These are phyloP conservation scores for Chaetoceros tenuissimus DNA, from an alignment of 108 stramenopile genomes.

Conservation along the genomic window DNA sequence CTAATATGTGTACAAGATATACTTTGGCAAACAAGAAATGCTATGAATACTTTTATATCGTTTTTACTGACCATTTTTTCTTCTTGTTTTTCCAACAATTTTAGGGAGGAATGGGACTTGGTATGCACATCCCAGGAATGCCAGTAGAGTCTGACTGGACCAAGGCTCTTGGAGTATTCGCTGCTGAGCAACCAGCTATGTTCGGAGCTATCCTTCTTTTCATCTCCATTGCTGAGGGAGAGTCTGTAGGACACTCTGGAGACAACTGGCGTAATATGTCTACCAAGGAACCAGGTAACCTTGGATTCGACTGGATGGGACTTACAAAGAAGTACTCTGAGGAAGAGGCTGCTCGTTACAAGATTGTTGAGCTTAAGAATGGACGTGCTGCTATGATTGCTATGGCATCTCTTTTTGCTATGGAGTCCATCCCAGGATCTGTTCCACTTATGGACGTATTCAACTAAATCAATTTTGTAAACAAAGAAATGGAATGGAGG, in stretches of 20 bases:
- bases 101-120: conserved; percentile 63
- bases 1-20: too few relatives aligned
- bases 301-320: conserved; percentile 78
- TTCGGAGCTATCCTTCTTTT: conserved; percentile 69
- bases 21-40: too few relatives aligned
- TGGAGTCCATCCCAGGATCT: conserved; percentile 75
- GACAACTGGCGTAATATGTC: conserved; percentile 84
- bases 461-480: not conserved
- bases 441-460: conserved; percentile 86
- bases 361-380: conserved; percentile 78
- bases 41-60: not conserved
- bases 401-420: conserved; percentile 83
- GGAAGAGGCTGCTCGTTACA: conserved; percentile 60
- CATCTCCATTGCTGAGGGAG: conserved; percentile 76
- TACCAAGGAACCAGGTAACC: conserved; percentile 76
- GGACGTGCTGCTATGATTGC: conserved; percentile 90
- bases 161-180: conserved; percentile 71
- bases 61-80: not conserved
- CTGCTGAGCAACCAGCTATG: conserved; percentile 61
- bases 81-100: not conserved
- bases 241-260: conserved; percentile 79
- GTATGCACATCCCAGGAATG: conserved; percentile 78
- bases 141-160: conserved; percentile 81
- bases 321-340: conserved; percentile 50
- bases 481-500: too few relatives aligned